Evolutionary conservation across 2,329 filamentous ascomycete species (phyloP), one percentile per base, ranked within the genome.

Genomic region (Aspergillus floridensis): DNA sequence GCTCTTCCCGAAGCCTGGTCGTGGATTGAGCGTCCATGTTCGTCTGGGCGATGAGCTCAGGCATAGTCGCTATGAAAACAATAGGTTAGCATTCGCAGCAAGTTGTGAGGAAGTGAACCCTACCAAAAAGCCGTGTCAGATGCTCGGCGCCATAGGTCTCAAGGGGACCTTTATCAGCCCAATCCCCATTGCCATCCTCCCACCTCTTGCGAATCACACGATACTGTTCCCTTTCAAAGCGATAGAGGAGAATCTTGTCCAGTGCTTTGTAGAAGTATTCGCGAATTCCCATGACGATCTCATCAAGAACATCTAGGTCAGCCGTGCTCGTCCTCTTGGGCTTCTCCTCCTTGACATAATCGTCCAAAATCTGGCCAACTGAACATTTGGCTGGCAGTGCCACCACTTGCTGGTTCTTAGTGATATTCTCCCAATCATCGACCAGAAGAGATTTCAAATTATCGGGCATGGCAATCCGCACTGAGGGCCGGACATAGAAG

Each of bases 361-460:
- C 89, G 52, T 92, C 84, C 16, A 99, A 80, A 62, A 99, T 91
- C 65, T 86, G 80, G 64, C 84, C 86, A 60, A 95, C 91, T 1
- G 93, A 87, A 54, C 88, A 85, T 29, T 83, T 81, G 50, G 92
- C 88, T 0, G 95, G 95, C 16, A 99, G 81, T 1, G 91, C 88
- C 32, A 97, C 91, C 4, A 98, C 86, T 72, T 93, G 91, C 67
- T 92, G 86, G 72, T 96, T 95, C 79, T 97, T 98, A 58, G 95
- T 99, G 62, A 99, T 88, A 69, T 97, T 96, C 76, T 99, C 95
- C 95, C 95, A 99, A 75, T 99, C 95, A 73, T 99, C 95, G 22
- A 99, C 95, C 3, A 99, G 86, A 63, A 96, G 84, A 16, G 90
- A 91, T 79, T 98, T 97, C 65, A 99, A 83, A 65, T 90, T 86